These are phyloP conservation scores for Crepidotus variabilis DNA, from an alignment of 768 basidiomycete genomes.

Conservation along the genomic window DNA sequence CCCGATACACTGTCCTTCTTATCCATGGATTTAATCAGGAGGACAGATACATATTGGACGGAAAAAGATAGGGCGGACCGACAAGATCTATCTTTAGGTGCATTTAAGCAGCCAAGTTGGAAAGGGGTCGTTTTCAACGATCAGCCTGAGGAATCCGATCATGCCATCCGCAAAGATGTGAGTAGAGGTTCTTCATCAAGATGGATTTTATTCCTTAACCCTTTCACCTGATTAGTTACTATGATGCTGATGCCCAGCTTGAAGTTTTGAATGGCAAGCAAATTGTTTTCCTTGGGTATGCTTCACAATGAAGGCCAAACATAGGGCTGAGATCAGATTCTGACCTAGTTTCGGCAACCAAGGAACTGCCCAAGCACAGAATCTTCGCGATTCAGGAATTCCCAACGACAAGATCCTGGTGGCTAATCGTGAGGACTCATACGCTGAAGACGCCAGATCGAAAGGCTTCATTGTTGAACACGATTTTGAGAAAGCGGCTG, in stretches of 20 bases:
- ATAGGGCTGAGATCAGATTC: not conserved
- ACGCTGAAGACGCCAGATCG: constrained; percentile 52
- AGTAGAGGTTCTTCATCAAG: constrained; percentile 12
- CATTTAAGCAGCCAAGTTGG: too few species aligned
- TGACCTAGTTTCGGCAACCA: constrained; percentile 56
- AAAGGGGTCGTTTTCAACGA: not conserved
- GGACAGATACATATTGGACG: not conserved
- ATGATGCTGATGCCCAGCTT: constrained; percentile 60
- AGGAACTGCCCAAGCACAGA: constrained; percentile 65
- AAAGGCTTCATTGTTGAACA: constrained; percentile 58
- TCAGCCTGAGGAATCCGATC: constrained; percentile 4
- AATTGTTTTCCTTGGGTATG: constrained; percentile 59
- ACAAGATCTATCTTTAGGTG: too few species aligned
- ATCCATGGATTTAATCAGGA: not conserved
- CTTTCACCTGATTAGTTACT: constrained; percentile 35
- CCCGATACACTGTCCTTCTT: not conserved
- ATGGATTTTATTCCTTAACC: not conserved
- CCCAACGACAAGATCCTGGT: constrained; percentile 58
- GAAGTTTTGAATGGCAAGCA: constrained; percentile 41
- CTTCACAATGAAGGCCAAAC: not conserved
- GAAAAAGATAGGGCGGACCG: not conserved
- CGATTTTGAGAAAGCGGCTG: constrained; percentile 52
- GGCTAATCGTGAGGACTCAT: constrained; percentile 54
- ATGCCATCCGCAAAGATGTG: constrained; percentile 55
- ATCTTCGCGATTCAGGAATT: constrained; percentile 59